Conservation (phyloP, 805 yeast species). For the Sugiyamaella smithiae region DNA sequence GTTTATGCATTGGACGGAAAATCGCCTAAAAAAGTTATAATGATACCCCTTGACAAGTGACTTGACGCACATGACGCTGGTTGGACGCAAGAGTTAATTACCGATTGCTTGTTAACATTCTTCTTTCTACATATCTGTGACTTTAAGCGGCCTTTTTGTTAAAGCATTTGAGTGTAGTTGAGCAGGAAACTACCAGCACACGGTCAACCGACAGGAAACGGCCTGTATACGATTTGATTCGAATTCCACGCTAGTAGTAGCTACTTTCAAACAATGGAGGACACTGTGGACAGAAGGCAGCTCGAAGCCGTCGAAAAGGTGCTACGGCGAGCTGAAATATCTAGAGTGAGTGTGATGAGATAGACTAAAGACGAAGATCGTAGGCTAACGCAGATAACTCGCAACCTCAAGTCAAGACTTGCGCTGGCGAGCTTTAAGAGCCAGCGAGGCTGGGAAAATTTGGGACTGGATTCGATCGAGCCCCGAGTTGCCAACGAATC, state of each 20-base stretch:
- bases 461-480: constrained; percentile 36
- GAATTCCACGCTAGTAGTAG: too few species aligned
- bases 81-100: constrained; percentile 3
- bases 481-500: constrained; percentile 29
- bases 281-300: constrained; percentile 18
- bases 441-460: constrained; percentile 39
- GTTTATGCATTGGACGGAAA: constrained; percentile 2
- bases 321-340: constrained; percentile 41
- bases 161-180: too few species aligned
- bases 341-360: constrained; percentile 29
- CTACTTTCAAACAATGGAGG: too few species aligned
- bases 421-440: constrained; percentile 42
- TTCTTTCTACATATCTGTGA: neutral
- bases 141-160: too few species aligned
- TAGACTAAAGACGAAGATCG: neutral
- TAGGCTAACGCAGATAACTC: constrained; percentile 31
- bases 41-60: neutral
- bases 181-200: too few species aligned
- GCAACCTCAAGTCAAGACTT: constrained; percentile 41
- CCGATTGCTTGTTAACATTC: neutral
- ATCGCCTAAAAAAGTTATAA: constrained; percentile 6
- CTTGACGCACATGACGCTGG: constrained; percentile 3
- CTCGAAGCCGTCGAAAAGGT: constrained; percentile 36
- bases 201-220: too few species aligned
- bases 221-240: too few species aligned